Evolutionary conservation across 1,139 yeast species (phyloP).

Genomic region (Taphrina communis): DNA sequence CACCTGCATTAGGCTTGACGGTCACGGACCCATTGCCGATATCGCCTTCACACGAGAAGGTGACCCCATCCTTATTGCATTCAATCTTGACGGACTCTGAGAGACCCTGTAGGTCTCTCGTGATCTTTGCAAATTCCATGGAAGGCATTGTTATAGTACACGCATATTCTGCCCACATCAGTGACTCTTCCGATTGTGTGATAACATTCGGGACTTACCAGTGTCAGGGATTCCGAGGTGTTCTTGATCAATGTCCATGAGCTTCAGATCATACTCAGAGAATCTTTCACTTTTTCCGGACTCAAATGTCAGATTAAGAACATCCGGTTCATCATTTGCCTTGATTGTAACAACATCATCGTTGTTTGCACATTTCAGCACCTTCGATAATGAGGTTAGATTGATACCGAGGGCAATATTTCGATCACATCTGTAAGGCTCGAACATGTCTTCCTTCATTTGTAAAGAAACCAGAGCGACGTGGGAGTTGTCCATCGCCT

Average conservation of each 20-base stretch:
- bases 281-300: constrained; percentile 80
- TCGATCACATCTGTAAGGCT: constrained; percentile 93
- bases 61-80: constrained; percentile 90
- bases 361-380: constrained; percentile 88
- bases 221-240: constrained; percentile 91
- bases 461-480: constrained; percentile 87
- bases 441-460: constrained; percentile 88
- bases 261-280: constrained; percentile 86
- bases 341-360: constrained; percentile 85
- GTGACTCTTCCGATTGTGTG: background rate
- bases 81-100: constrained; percentile 85
- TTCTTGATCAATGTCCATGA: constrained; percentile 97
- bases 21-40: constrained; percentile 87
- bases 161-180: constrained; percentile 60
- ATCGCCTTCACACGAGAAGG: constrained; percentile 90
- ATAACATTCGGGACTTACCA: constrained; percentile 51
- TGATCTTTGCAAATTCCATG: constrained; percentile 82
- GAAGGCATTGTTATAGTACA: constrained; percentile 88
- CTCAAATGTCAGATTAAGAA: constrained; percentile 81
- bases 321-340: constrained; percentile 91
- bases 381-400: constrained; percentile 81
- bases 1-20: constrained; percentile 78
- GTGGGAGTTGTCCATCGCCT: constrained; percentile 97
- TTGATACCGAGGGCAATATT: constrained; percentile 92
- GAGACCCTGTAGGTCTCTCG: constrained; percentile 83